Evolutionary conservation across 768 basidiomycete genomes (phyloP).

Genomic region (Trametes meyenii): DNA sequence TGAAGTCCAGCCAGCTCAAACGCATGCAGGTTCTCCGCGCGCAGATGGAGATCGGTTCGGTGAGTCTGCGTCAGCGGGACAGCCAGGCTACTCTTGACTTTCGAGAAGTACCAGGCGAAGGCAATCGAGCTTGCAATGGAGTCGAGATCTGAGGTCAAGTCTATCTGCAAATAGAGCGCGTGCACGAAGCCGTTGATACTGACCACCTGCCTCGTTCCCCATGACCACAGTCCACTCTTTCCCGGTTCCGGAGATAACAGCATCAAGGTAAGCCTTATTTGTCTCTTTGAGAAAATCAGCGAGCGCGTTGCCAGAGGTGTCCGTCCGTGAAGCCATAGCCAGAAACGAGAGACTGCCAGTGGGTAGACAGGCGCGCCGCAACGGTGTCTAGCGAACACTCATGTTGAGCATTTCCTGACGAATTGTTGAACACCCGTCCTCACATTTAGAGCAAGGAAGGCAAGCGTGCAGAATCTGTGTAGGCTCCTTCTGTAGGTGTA

Average conservation of each 20-base stretch:
- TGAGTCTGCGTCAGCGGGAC: slow-evolving; percentile 77
- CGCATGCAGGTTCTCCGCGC: slow-evolving; percentile 86
- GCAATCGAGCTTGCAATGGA: slow-evolving; percentile 84
- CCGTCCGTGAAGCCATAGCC: background rate
- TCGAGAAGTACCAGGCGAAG: slow-evolving; percentile 75
- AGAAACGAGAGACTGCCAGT: background rate
- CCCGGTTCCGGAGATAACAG: slow-evolving; percentile 49
- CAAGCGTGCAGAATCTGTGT: background rate
- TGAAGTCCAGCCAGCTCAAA: slow-evolving; percentile 60
- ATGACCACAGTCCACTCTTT: slow-evolving; percentile 82
- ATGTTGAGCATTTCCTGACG: background rate
- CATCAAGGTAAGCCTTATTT: slow-evolving; percentile 64
- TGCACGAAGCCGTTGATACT: slow-evolving; percentile 22
- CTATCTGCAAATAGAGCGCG: background rate
- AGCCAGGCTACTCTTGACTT: slow-evolving; percentile 41
- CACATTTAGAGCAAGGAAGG: background rate
- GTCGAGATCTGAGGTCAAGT: slow-evolving; percentile 72
- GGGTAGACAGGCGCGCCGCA: background rate
- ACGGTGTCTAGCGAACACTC: background rate
- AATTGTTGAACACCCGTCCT: background rate
- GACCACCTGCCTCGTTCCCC: slow-evolving; percentile 98
- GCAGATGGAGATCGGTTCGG: slow-evolving; percentile 69
- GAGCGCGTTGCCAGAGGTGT: background rate
- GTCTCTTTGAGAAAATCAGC: slow-evolving; percentile 16
- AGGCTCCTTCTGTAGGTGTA: too few species aligned